Base-by-base conservation (phyloP, 1,284 basidiomycete species). In the Vanrija sp. region DNA sequence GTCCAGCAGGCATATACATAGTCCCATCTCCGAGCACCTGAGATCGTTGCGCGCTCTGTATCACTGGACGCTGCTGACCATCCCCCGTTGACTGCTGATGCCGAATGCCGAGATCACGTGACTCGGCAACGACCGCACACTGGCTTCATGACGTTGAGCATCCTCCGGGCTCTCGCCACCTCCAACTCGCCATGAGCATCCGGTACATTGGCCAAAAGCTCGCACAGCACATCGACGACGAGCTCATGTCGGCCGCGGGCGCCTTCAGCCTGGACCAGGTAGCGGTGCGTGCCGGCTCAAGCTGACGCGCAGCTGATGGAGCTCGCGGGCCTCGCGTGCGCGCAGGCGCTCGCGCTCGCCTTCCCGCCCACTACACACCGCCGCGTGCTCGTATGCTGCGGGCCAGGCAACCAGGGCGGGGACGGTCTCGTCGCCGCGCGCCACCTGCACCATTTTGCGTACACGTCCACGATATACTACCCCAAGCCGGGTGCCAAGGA, bases 351-450 rank as follows among this genome's bases (percentile, higher is more conserved):
- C 1, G 86, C 86, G 15, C 86, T 81, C 18, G 85, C 86, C 2
- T 98, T 90, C 71, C 81, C 81, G 23, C 83, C 80, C 28, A 80
- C 83, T 2, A 83, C 80, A 49, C 83, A 89, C 70, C 80, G 80
- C 23, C 83, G 83, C 7, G 89, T 98, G 5, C 80, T 98, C 26
- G 89, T 98, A 1, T 93, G 90, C 64, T 96, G 93, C 69, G 96
- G 96, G 8, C 94, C 96, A 0, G 96, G 96, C 26, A 96, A 96
- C 67, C 93, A 96, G 67, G 93, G 96, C 12, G 96, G 95, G 5
- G 96, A 99, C 75, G 96, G 96, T 3, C 80, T 99, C 0, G 95
- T 98, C 3, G 96, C 96, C 15, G 95, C 96, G 34, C 81, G 95
- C 26, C 96, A 99, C 76, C 82, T 98, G 5, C 84, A 86, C 21